Base-by-base conservation (phyloP, 495 filamentous ascomycete genomes). In the Neurospora sp. region DNA sequence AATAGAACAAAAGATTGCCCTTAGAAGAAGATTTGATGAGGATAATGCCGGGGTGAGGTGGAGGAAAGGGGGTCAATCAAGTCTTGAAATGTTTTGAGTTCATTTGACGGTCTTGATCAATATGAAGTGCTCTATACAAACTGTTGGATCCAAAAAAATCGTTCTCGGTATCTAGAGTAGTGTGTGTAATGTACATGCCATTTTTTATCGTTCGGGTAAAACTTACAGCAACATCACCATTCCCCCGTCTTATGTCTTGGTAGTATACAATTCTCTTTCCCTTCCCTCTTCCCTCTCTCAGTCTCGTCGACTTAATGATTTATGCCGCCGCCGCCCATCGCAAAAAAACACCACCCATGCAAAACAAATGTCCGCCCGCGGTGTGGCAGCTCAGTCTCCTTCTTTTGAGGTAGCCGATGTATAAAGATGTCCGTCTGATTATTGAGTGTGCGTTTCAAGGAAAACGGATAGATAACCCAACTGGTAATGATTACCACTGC, bases 1-100 rank as follows among this genome's bases (percentile, higher is more conserved):
- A 37, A 35, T 4, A 77, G 77, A 92, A 71, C 81, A 80, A 10
- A 77, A 85, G 5, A 81, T 87, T 68, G 85, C 31, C 27, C 27
- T 3, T 27, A 3, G 27, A 35, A 6, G 4, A 35, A 35, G 35
- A 35, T 35, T 39, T 39, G 38, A 39, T 39, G 31, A 87, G 88
- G 61, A 84, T 86, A 40, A 9, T 17, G 44, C 27, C 27, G 8
- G 6, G 8, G 16, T 17, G 40, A 12, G 40, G 40, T 40, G 16
- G 4, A 44, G 41, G 41, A 16, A 44, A 16, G 16, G 5, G 41
- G 16, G 6, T 16, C 0, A 7, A 44, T 16, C 0, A 7, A 44
- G 6, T 17, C 4, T 16, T 17, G 40, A 39, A 39, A 1, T 1
- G 1, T 39, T 39, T 39, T 39, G 8, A 38, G 8, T 39, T 39